Base-by-base conservation (phyloP, 1,284 basidiomycete species). In the Microbotryum intermedium region DNA sequence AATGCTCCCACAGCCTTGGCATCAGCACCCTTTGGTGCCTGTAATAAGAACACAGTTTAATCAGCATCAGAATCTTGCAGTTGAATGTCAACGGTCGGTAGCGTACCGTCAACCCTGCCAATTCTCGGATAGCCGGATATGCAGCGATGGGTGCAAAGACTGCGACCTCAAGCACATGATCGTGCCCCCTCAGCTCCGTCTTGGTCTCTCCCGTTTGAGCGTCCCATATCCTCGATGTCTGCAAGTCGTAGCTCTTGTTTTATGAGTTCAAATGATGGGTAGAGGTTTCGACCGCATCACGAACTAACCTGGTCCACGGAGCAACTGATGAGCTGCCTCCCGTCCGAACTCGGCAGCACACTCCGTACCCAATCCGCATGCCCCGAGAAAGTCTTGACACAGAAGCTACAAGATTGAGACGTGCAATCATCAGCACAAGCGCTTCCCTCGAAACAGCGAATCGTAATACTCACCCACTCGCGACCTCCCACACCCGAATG, bases 211-310 rank as follows among this genome's bases (percentile, higher is more conserved):
- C 89, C 9, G 81, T 82, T 53, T 83, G 74, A 0, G 83, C 78
- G 69, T 94, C 88, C 82, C 87, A 90, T 65, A 93, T 79, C 26
- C 87, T 81, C 34, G 86, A 83, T 30, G 88, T 92, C 87, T 93
- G 73, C 53, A 25, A 39, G 30, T 21, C 13, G 7, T 34, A 13
- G 10, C 34, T 1, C 34, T 11, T 13, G 16, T 13, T 48, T 48
- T 29, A 10, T 34, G 11, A 34, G 34, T 34, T 11, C 34, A 34
- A n/a, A 34, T 34, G 34, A 34, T 34, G 9, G 8, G 10, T 34
- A 11, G 10, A 13, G 34, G 16, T 9, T n/a, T 34, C 4, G 34
- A 34, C 34, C 11, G 34, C 18, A 39, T 39, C 34, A 39, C n/a
- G 26, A 23, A 74, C 79, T 51, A 71, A 88, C 88, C 72, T 90